Conservation (phyloP, 2,329 filamentous ascomycete species). For the Trematosphaeria pertusa region DNA sequence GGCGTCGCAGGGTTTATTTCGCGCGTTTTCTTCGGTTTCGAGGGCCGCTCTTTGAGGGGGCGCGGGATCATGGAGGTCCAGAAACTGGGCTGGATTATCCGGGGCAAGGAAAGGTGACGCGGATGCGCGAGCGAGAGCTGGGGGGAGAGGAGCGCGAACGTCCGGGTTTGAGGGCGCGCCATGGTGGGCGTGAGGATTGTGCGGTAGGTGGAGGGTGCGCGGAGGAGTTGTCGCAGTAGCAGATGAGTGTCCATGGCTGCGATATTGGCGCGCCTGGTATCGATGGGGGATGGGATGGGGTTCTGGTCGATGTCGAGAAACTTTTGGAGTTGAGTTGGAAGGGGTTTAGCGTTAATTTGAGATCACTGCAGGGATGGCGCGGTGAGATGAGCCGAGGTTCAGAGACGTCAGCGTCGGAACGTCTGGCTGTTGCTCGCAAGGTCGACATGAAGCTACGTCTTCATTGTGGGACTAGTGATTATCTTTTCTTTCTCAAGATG, state of each 20-base stretch:
- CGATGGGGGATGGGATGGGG: not conserved
- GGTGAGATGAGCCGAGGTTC: conserved; percentile 17
- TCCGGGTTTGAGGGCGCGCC: conserved; percentile 29
- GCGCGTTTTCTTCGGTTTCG: conserved; percentile 27
- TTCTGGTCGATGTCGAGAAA: conserved; percentile 11
- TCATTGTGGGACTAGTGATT: too few species aligned
- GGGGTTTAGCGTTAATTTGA: conserved; percentile 11
- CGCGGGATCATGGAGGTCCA: conserved; percentile 49
- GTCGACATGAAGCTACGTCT: too few species aligned
- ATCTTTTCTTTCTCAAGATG: too few species aligned
- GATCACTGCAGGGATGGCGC: too few species aligned
- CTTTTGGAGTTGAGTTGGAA: conserved; percentile 11
- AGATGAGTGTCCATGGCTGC: conserved; percentile 36
- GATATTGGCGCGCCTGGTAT: not conserved
- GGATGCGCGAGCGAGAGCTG: conserved; percentile 17
- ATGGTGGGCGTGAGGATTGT: conserved; percentile 19
- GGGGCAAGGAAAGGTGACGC: conserved; percentile 39
- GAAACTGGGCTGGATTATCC: conserved; percentile 45
- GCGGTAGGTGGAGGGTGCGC: conserved; percentile 29
- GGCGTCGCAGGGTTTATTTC: conserved; percentile 65
- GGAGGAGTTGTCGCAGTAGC: conserved; percentile 37
- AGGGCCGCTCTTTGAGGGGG: conserved; percentile 25
- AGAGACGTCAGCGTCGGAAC: too few species aligned
- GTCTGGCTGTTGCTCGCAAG: too few species aligned
- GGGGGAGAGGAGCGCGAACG: conserved; percentile 28